Percentiles rank a stretch among this genome's conserved stretches.
Conservation (phyloP, 2,329 filamentous ascomycete species). For the Diaporthe humulicola region DNA sequence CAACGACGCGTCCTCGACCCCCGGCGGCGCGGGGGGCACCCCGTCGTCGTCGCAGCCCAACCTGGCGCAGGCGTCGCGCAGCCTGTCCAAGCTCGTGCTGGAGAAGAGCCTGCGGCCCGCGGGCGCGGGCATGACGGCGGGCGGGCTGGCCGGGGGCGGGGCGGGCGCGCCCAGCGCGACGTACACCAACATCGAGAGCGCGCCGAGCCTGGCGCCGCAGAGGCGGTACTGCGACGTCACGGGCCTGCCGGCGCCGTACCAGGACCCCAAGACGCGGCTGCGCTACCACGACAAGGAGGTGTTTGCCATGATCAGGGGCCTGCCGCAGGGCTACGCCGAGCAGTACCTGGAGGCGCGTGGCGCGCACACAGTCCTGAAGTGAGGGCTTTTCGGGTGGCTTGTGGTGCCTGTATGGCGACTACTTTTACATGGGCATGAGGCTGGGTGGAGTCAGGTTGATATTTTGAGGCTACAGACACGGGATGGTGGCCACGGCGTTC, state of each 20-base stretch:
- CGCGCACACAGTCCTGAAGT: constrained; percentile 94
- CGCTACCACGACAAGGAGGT: constrained; percentile 95
- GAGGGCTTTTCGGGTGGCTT: constrained; percentile 51
- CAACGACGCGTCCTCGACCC: background rate
- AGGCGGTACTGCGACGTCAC: constrained; percentile 97
- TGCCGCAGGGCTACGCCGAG: constrained; percentile 88
- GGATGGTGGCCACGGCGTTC: constrained; percentile 32
- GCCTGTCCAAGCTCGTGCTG: constrained; percentile 86
- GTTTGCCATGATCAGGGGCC: constrained; percentile 83
- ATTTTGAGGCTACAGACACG: background rate
- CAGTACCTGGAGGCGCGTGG: constrained; percentile 90
- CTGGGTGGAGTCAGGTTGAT: background rate
- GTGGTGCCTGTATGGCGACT: background rate
- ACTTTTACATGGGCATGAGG: background rate
- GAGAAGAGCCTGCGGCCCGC: constrained; percentile 78
- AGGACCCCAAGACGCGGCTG: constrained; percentile 93
- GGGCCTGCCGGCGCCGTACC: constrained; percentile 89
- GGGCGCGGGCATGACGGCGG: constrained; percentile 49
- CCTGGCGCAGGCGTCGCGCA: constrained; percentile 90
- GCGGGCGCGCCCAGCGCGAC: constrained; percentile 79
- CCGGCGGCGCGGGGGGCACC: constrained; percentile 55
- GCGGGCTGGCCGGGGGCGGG: constrained; percentile 46
- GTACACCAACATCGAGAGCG: constrained; percentile 94
- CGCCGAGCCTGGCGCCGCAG: constrained; percentile 86
- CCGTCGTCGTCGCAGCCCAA: constrained; percentile 66